phyloP scores from a whole-genome alignment of 805 yeast genomes.

The Scheffersomyces ergatensis region DNA sequence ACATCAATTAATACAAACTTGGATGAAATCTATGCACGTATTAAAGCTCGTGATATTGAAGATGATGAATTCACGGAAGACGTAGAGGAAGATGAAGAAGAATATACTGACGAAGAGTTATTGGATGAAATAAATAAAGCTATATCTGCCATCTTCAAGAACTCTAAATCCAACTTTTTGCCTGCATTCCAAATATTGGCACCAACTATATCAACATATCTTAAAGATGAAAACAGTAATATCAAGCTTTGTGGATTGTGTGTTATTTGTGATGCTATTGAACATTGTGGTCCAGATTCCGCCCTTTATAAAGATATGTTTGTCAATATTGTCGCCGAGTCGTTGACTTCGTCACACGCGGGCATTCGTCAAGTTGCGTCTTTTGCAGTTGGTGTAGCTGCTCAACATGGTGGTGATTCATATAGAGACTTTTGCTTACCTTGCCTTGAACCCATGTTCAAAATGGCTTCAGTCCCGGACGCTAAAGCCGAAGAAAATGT shows the following conservation, averaged over 20 bases:
- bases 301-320: constrained; percentile 63
- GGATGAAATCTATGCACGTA: constrained; percentile 66
- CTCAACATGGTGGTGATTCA: constrained; percentile 67
- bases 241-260: constrained; percentile 76
- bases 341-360: constrained; percentile 64
- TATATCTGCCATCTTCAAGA: constrained; percentile 66
- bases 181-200: constrained; percentile 62
- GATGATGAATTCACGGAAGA: constrained; percentile 91
- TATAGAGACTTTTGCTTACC: constrained; percentile 65
- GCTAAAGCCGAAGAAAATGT: constrained; percentile 83
- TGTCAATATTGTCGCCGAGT: constrained; percentile 60
- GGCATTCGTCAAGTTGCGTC: constrained; percentile 85
- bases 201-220: constrained; percentile 59
- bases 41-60: constrained; percentile 66
- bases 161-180: constrained; percentile 54
- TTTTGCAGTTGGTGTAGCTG: constrained; percentile 80
- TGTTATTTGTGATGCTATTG: constrained; percentile 76
- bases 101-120: constrained; percentile 87
- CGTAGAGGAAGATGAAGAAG: constrained; percentile 76
- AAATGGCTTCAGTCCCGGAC: constrained; percentile 72
- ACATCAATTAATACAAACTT: constrained; percentile 60
- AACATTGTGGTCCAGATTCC: constrained; percentile 71
- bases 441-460: constrained; percentile 72
- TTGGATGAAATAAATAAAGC: constrained; percentile 82
- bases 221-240: constrained; percentile 66